These are phyloP conservation scores for Ascomycota sp. DNA, from an alignment of 2,329 filamentous ascomycete genomes.

Conservation along the genomic window DNA sequence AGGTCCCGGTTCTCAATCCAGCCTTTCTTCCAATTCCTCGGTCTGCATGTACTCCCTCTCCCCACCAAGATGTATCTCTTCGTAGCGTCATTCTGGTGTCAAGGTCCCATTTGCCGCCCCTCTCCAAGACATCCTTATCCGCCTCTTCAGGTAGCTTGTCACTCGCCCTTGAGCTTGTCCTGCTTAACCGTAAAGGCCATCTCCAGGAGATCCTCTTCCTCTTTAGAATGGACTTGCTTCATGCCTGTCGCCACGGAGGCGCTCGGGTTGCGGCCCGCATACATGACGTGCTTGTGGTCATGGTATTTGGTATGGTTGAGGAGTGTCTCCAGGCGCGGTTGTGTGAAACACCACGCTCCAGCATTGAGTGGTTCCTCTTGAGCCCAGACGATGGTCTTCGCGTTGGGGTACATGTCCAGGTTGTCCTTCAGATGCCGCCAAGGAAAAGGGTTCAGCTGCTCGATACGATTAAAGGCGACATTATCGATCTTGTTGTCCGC, in stretches of 20 bases:
- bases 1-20: too few species aligned
- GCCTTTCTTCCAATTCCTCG: too few species aligned
- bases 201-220: slow-evolving; percentile 69
- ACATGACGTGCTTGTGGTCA: slow-evolving; percentile 89
- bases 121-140: background rate
- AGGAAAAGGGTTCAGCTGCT: slow-evolving; percentile 97
- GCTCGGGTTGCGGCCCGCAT: slow-evolving; percentile 83
- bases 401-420: slow-evolving; percentile 90
- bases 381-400: slow-evolving; percentile 90
- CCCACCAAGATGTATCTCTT: too few species aligned
- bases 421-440: slow-evolving; percentile 96
- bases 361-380: slow-evolving; percentile 98
- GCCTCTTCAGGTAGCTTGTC: background rate
- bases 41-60: too few species aligned
- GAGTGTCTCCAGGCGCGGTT: slow-evolving; percentile 90
- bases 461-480: slow-evolving; percentile 82
- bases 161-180: slow-evolving; percentile 51
- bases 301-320: slow-evolving; percentile 86
- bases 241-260: slow-evolving; percentile 85
- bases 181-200: slow-evolving; percentile 43
- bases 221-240: slow-evolving; percentile 74
- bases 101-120: too few species aligned
- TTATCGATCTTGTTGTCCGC: slow-evolving; percentile 71
- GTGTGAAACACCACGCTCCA: slow-evolving; percentile 90
- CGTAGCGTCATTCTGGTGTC: too few species aligned